Conservation (phyloP, 2,329 filamentous ascomycete species). For the Sclerotinia trifoliorum region DNA sequence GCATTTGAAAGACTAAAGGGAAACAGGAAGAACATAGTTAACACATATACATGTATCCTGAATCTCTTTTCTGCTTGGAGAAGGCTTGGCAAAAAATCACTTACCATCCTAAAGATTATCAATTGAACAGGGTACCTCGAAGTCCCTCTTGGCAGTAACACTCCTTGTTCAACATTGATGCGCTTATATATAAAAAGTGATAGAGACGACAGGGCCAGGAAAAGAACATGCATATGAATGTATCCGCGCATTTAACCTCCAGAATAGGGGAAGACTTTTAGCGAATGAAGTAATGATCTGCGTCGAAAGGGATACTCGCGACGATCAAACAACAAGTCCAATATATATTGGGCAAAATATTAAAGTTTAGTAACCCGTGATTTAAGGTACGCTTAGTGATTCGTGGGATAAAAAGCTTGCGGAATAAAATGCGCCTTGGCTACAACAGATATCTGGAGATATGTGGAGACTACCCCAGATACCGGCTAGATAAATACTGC, state of each 20-base stretch:
- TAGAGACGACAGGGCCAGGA: not conserved
- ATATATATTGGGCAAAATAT: not conserved
- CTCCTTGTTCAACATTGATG: not conserved
- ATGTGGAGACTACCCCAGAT: not conserved
- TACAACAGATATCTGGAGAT: not conserved
- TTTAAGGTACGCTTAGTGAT: constrained; percentile 8
- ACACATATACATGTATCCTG: not conserved
- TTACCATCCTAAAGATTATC: no score
- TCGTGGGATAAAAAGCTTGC: constrained; percentile 13
- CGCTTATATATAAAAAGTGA: constrained; percentile 1
- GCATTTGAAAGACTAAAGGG: not conserved
- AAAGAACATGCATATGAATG: not conserved
- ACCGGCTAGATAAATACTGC: not conserved
- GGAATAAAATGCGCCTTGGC: constrained; percentile 9
- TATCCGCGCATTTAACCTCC: not conserved
- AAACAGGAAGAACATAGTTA: not conserved
- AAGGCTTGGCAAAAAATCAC: no score
- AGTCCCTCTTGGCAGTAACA: not conserved
- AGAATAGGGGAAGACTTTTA: not conserved
- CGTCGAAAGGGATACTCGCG: not conserved
- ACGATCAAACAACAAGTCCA: not conserved
- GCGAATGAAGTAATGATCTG: constrained; percentile 9
- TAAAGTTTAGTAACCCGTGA: constrained; percentile 2
- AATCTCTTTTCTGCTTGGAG: not conserved
- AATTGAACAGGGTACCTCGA: not conserved